A percentile compares a stretch with the other conserved stretches of the same genome.
These are phyloP conservation scores for Helianthus tuberosus DNA, from an alignment of 129 eudicot genomes.

Conservation along the genomic window DNA sequence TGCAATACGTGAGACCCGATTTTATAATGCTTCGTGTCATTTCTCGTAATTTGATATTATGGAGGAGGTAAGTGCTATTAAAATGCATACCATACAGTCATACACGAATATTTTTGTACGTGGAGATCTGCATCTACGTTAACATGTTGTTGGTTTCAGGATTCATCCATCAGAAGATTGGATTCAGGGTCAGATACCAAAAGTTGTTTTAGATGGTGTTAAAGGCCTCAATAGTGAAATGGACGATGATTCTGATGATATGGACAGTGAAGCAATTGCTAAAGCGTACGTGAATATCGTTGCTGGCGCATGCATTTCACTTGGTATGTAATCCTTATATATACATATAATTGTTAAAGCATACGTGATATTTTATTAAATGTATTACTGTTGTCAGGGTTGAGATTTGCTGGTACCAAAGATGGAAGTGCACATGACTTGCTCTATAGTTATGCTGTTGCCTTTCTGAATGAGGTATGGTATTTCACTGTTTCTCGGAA, in stretches of 20 bases:
- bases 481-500: background rate
- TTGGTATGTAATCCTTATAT: slow-evolving; percentile 56
- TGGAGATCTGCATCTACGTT: background rate
- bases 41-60: slow-evolving; percentile 87
- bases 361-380: no score
- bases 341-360: no score
- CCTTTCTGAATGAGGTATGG: slow-evolving; percentile 86
- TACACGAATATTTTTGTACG: background rate
- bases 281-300: slow-evolving; percentile 90
- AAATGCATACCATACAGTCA: background rate
- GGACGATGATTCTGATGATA: slow-evolving; percentile 71
- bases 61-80: slow-evolving; percentile 80
- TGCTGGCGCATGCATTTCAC: slow-evolving; percentile 89
- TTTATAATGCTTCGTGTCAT: slow-evolving; percentile 92
- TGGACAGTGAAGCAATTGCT: slow-evolving; percentile 75
- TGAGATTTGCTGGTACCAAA: slow-evolving; percentile 92
- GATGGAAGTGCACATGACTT: slow-evolving; percentile 81
- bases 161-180: slow-evolving; percentile 83
- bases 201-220: slow-evolving; percentile 66
- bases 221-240: slow-evolving; percentile 60
- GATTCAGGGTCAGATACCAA: slow-evolving; percentile 86
- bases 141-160: slow-evolving; percentile 43
- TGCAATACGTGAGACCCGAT: slow-evolving; percentile 95
- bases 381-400: slow-evolving; percentile 50
- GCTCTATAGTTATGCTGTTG: slow-evolving; percentile 75